Base-by-base conservation (phyloP, 805 yeast species). In the Wickerhamiella australiensis region DNA sequence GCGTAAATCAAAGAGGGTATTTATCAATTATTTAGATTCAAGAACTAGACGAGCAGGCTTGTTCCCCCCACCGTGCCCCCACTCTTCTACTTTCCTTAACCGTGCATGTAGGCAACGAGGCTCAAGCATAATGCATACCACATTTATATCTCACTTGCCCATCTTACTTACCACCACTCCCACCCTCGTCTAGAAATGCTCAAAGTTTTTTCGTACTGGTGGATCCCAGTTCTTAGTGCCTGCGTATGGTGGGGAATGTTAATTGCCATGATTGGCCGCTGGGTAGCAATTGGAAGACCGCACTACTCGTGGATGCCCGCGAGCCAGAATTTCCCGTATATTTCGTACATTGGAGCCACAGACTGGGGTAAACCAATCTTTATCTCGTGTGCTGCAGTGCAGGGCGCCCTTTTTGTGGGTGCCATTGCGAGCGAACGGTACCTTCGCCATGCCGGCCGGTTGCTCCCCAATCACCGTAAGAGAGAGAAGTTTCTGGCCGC, bases 191-290 rank as follows among this genome's bases (percentile, higher is more conserved):
- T n/a, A n/a, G n/a, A 12, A 25, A 45, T 45, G 47, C 47, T 45
- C 31, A 45, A 45, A 35, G 23, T 45, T 8, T 45, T 45, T 35
- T 45, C 47, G 17, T 46, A 64, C 53, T 68, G 69, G 70, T 56
- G 65, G 53, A 56, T 87, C 33, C 96, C 96, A 2, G 65, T 86
- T 40, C 59, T 79, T 2, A 75, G 85, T 1, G 66, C 77, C 47
- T 64, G 79, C 1, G 80, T 79, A 13, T 88, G 96, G 96, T 83
- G 87, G 78, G 95, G 84, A 3, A 85, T 86, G 95, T 74, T 88
- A 9, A 79, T 82, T 3, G 85, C 95, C 4, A 68, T 90, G 75
- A 61, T 88, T 55, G 63, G 73, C 1, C 75, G 79, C 56, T 88
- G 96, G 96, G 76, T 82, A 2, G 73, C 70, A 3, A 85, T 85